A percentile compares a stretch with the other conserved stretches of the same genome.
Conservation (phyloP, 2,329 filamentous ascomycete genomes). For the Trichoderma harzianum region DNA sequence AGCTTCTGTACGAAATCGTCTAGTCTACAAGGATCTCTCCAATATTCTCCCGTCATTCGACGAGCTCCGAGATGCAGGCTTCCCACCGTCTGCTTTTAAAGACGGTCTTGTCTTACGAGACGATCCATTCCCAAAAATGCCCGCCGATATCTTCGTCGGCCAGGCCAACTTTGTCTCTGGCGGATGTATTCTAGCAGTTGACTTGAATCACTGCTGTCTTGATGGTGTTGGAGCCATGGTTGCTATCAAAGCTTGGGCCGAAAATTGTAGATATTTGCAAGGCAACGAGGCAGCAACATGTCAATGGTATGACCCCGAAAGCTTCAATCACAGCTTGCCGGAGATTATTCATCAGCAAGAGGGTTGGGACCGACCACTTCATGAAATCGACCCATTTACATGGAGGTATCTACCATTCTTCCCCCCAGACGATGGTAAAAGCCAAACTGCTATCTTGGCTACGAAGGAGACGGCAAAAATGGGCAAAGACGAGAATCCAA, state of each 20-base stretch:
- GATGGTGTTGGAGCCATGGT: constrained; percentile 31
- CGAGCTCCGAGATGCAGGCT: constrained; percentile 25
- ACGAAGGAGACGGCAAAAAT: background rate
- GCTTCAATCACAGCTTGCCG: constrained; percentile 30
- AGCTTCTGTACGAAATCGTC: background rate
- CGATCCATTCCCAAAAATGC: constrained; percentile 26
- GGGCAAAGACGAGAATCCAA: background rate
- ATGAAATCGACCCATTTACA: constrained; percentile 27
- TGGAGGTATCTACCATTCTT: constrained; percentile 18
- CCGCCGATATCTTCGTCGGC: constrained; percentile 29
- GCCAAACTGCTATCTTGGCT: background rate
- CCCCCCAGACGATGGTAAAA: background rate
- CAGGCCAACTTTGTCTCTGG: constrained; percentile 33
- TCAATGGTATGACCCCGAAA: constrained; percentile 30
- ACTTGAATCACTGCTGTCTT: constrained; percentile 27
- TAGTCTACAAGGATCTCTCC: constrained; percentile 20
- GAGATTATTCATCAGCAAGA: constrained; percentile 30
- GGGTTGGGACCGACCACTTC: constrained; percentile 21
- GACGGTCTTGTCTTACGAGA: constrained; percentile 27
- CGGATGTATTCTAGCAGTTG: constrained; percentile 29
- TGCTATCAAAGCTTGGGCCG: constrained; percentile 31
- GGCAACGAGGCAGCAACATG: constrained; percentile 26
- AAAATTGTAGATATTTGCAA: constrained; percentile 30
- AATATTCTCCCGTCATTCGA: constrained; percentile 27
- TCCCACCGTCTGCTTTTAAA: constrained; percentile 28